Conservation (phyloP, 495 filamentous ascomycete genomes). For the Tuber magnatum region DNA sequence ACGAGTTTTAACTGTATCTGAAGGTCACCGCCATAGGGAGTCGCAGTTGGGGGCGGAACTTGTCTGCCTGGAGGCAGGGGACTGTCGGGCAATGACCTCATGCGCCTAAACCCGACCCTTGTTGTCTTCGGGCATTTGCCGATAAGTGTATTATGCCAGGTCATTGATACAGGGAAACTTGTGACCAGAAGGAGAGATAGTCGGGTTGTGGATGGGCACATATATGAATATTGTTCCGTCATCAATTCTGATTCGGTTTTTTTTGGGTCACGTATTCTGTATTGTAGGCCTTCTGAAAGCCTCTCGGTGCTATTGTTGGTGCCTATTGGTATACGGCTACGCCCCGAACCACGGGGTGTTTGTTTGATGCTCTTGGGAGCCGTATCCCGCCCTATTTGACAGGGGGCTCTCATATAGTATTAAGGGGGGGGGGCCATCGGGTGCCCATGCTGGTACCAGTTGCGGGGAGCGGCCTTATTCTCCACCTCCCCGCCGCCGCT, state of each 20-base stretch:
- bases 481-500: neutral
- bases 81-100: neutral
- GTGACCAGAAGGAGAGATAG: neutral
- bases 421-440: neutral
- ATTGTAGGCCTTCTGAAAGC: neutral
- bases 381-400: neutral
- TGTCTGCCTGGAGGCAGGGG: neutral
- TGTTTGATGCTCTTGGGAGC: neutral
- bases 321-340: neutral
- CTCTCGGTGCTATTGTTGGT: neutral
- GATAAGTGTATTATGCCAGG: neutral
- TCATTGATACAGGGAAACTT: neutral
- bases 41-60: neutral
- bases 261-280: neutral
- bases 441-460: neutral
- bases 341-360: neutral
- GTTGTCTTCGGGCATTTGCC: neutral
- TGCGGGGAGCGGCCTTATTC: neutral
- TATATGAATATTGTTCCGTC: neutral
- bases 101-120: neutral
- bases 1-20: too few species aligned
- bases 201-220: neutral
- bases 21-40: neutral
- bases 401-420: neutral
- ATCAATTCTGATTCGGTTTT: neutral